Conservation (phyloP, 768 basidiomycete species). For the Peribolospora baueri region DNA sequence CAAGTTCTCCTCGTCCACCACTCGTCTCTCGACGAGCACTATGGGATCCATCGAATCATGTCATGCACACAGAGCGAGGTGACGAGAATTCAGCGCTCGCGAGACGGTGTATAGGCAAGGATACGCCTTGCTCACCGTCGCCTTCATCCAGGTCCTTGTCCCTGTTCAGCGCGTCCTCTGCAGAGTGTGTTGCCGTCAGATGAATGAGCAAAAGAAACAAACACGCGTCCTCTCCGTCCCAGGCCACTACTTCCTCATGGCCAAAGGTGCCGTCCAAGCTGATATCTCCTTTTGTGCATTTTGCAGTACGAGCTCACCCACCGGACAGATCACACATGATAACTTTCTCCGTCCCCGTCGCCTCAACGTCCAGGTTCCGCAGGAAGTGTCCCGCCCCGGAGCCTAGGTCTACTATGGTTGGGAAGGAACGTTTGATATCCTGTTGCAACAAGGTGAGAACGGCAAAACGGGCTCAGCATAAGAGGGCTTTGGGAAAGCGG, state of each 20-base stretch:
- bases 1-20: constrained; percentile 62
- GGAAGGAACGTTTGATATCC: constrained; percentile 77
- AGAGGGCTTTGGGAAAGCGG: no score
- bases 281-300: no score
- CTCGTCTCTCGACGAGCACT: constrained; percentile 58
- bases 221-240: no score
- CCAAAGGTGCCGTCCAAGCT: no score
- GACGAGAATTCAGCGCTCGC: not conserved
- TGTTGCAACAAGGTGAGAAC: constrained; percentile 16
- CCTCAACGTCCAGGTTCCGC: constrained; percentile 45
- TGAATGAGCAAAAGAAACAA: not conserved
- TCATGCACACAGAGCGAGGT: not conserved
- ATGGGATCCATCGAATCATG: not conserved
- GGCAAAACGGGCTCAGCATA: no score
- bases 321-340: constrained; percentile 72
- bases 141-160: constrained; percentile 48
- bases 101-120: not conserved
- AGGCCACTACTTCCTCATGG: no score
- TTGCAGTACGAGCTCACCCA: constrained; percentile 20
- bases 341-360: constrained; percentile 40
- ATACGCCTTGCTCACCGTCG: constrained; percentile 32
- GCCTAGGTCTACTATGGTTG: constrained; percentile 58
- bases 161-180: constrained; percentile 46
- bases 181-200: not conserved
- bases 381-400: constrained; percentile 82